These are phyloP conservation scores for Lumnitzera racemosa DNA, from an alignment of 345 rosid genomes.

Conservation along the genomic window DNA sequence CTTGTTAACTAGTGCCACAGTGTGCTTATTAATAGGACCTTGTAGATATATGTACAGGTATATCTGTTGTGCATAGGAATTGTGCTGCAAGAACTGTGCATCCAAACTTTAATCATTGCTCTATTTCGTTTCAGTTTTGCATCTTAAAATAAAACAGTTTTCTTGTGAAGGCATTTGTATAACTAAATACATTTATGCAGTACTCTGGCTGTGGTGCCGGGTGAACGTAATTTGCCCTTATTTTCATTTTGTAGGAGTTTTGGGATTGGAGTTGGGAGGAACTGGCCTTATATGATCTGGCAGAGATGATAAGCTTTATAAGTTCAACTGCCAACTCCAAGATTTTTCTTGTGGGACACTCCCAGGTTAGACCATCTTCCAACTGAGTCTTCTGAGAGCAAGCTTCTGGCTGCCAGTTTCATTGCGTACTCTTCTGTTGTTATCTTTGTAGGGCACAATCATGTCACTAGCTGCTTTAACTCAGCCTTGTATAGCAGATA, in stretches of 20 bases:
- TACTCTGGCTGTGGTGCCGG: too few species aligned
- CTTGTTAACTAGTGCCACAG: too few species aligned
- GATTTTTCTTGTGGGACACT: conserved; percentile 81
- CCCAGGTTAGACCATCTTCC: conserved; percentile 51
- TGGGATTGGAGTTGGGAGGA: conserved; percentile 99
- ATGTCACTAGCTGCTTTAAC: conserved; percentile 89
- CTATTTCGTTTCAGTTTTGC: too few species aligned
- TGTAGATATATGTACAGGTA: too few species aligned
- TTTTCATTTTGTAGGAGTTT: conserved; percentile 48
- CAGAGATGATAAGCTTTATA: conserved; percentile 56
- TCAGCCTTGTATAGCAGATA: conserved; percentile 52
- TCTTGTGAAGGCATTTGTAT: too few species aligned
- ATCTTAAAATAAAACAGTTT: too few species aligned
- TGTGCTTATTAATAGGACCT: too few species aligned
- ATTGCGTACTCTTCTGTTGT: background rate
- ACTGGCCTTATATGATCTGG: conserved; percentile 67
- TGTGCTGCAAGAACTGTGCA: too few species aligned
- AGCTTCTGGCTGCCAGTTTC: conserved; percentile 3
- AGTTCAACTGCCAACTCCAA: conserved; percentile 50
- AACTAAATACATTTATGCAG: too few species aligned
- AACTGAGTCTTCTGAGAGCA: background rate
- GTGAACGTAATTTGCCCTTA: background rate
- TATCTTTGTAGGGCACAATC: conserved; percentile 62
- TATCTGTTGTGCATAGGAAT: too few species aligned
- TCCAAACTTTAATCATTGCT: too few species aligned